Base-by-base conservation (phyloP, 139 green algal genomes). In the Eudorina sp. region DNA sequence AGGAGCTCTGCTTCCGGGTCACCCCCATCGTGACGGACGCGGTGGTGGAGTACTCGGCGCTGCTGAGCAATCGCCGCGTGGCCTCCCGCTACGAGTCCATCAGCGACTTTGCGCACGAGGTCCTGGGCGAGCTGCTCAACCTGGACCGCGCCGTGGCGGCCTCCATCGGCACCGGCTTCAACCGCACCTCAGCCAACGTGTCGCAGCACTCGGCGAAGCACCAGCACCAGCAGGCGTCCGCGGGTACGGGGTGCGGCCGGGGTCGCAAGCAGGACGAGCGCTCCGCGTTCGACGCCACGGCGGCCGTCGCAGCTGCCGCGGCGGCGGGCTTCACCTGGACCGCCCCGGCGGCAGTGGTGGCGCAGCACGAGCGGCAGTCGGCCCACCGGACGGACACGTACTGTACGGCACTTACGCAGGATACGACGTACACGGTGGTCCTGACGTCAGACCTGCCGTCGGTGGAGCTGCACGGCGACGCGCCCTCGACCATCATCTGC, bases 61-160 rank as follows among this genome's bases (percentile, higher is more conserved):
- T 74, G 82, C 82, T 88, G 0, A 8, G 34, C 64, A 79, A 88
- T 66, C 45, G 45, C 46, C 82, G 46, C 1, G 27, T 80, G 13
- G 82, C 46, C 2, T 23, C 38, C 13, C 82, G 40, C 31, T 88
- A 68, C 46, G 82, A 88, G 66, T 80, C 64, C 66, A 60, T 88
- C 1, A 34, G 19, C 4, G 82, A 88, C 66, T 88, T 88, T 40
- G 82, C 82, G 46, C 82, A 88, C 62, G 64, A 73, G 19, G 64
- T 88, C 34, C 82, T 88, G 23, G 64, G 82, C 4, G 82, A 88
- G 82, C 38, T 88, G 64, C 43, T 80, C 0, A 88, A 79, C 9
- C 82, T 88, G 25, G 82, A 88, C 66, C 64, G 45, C 46, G 80
- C 80, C 31, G 80, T 86, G 6, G 58, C 31, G 16, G n/a, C 38